Evolutionary conservation across 805 yeast species (phyloP).

Genomic region (Candida patagonica): DNA sequence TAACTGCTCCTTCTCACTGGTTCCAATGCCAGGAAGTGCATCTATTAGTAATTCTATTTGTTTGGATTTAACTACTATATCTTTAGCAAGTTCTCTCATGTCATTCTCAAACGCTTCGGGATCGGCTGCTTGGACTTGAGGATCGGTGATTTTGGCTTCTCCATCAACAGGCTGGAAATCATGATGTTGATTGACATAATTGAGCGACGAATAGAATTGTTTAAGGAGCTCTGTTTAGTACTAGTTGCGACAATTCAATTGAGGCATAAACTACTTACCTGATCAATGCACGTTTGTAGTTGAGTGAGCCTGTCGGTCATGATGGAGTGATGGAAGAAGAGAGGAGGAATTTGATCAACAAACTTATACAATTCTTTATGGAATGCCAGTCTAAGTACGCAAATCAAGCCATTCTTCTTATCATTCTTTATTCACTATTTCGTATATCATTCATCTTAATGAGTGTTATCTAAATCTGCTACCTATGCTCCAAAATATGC

Average conservation of each 20-base stretch:
- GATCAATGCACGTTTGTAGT: constrained; percentile 80
- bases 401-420: no score
- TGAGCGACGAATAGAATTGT: constrained; percentile 29
- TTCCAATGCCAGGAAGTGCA: constrained; percentile 88
- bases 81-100: constrained; percentile 66
- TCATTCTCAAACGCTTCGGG: constrained; percentile 29
- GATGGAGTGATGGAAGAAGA: no score
- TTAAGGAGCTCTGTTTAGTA: constrained; percentile 21
- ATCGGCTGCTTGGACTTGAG: constrained; percentile 29
- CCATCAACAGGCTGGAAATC: constrained; percentile 42
- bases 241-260: background rate
- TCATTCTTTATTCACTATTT: no score
- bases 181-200: constrained; percentile 60
- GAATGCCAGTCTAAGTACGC: no score
- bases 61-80: constrained; percentile 73
- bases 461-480: no score
- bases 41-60: constrained; percentile 82
- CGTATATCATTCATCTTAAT: no score
- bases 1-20: constrained; percentile 66
- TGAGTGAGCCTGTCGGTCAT: constrained; percentile 89
- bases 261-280: constrained; percentile 27
- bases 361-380: no score
- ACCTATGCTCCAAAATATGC: no score
- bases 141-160: constrained; percentile 55
- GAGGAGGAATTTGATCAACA: no score